phyloP scores from a whole-genome alignment of 768 basidiomycete genomes.

The Russula foetens region DNA sequence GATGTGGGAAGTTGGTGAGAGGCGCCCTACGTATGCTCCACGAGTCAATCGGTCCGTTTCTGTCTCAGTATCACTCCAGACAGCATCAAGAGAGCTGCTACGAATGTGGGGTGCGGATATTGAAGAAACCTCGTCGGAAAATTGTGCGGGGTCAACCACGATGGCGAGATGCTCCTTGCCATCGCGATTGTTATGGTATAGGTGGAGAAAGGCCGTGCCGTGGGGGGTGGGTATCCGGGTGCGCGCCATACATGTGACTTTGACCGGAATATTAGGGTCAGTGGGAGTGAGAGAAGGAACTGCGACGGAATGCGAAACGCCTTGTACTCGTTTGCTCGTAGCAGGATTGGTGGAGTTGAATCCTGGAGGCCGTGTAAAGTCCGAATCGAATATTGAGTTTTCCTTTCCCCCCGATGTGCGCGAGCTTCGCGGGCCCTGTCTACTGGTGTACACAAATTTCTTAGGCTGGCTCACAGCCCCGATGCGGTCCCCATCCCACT shows the following conservation, averaged over 20 bases:
- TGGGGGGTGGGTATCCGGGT: constrained; percentile 96
- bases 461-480: constrained; percentile 34
- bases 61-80: constrained; percentile 82
- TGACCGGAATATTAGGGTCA: constrained; percentile 30
- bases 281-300: constrained; percentile 10
- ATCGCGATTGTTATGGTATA: constrained; percentile 92
- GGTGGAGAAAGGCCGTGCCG: constrained; percentile 84
- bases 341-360: constrained; percentile 31
- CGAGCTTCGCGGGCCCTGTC: constrained; percentile 64
- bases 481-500: constrained; percentile 40
- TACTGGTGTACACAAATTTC: constrained; percentile 56
- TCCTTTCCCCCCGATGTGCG: constrained; percentile 48
- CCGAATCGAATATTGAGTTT: constrained; percentile 34
- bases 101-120: constrained; percentile 50
- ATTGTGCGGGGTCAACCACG: constrained; percentile 86
- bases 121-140: constrained; percentile 37
- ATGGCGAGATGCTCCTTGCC: constrained; percentile 93
- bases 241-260: constrained; percentile 91
- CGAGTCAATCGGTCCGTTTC: constrained; percentile 89
- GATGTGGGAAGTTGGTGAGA: constrained; percentile 44
- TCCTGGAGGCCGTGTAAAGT: constrained; percentile 31
- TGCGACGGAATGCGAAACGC: constrained; percentile 1
- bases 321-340: constrained; percentile 32
- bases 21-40: constrained; percentile 86
- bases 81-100: constrained; percentile 69